Percentiles rank a stretch among this genome's conserved stretches.
Evolutionary conservation across 192 early-diverging fungal genomes (phyloP).

Genomic region (Podila horticola): DNA sequence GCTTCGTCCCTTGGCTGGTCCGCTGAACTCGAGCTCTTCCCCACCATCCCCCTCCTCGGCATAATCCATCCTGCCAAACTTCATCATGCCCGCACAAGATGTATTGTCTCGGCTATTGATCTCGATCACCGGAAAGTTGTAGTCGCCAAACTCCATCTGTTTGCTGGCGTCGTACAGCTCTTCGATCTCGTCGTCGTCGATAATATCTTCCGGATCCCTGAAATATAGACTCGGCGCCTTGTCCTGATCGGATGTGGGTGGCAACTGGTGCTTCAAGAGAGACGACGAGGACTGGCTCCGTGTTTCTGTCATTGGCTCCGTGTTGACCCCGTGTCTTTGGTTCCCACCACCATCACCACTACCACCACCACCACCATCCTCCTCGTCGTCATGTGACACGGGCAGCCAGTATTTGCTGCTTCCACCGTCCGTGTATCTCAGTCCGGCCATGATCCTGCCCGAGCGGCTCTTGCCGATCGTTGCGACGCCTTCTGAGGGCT

Average conservation of each 20-base stretch:
- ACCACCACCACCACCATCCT: no score
- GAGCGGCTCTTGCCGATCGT: conserved; percentile 64
- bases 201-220: conserved; percentile 2
- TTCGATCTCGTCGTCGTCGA: conserved; percentile 37
- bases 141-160: conserved; percentile 60
- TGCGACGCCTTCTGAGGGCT: conserved; percentile 73
- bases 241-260: background rate
- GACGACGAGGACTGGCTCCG: no score
- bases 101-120: conserved; percentile 2
- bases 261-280: no score
- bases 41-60: no score
- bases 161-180: conserved; percentile 53
- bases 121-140: conserved; percentile 66
- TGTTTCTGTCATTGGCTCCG: no score
- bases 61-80: background rate
- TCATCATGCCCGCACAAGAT: background rate
- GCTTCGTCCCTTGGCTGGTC: no score
- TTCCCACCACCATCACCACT: no score
- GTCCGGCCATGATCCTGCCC: conserved; percentile 67
- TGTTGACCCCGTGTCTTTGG: no score
- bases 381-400: conserved; percentile 5
- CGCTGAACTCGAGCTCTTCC: no score
- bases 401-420: conserved; percentile 64
- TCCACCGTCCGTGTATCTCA: conserved; percentile 62
- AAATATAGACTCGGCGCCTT: conserved; percentile 22